Base-by-base conservation (phyloP, 1,284 basidiomycete species). In the Apiotrichum laibachii region DNA sequence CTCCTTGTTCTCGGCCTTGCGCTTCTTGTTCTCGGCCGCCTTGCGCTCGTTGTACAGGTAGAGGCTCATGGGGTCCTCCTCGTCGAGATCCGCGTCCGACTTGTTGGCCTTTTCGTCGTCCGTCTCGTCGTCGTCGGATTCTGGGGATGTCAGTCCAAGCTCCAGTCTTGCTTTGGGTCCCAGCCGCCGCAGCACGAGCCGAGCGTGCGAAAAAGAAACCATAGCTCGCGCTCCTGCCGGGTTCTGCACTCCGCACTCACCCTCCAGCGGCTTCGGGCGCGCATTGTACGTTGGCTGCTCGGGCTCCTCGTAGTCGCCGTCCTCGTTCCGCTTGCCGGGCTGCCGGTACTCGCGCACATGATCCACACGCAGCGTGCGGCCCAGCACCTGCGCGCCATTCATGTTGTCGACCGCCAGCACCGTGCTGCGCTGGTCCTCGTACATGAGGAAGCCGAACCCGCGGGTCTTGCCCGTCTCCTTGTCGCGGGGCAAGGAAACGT, bases 371-470 rank as follows among this genome's bases (percentile, higher is more conserved):
- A 97, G 78, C 5, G 87, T 95, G 68, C 87, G 83, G 8, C 89
- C 92, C 33, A 97, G 80, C 44, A 99, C 88, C 65, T 87, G 85
- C 44, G 92, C 89, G 37, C 96, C 96, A 72, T 97, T 98, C 77
- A 99, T 84, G 79, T 99, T 99, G 80, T 99, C 96, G 64, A 99
- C 95, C 7, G 96, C 96, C 42, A 99, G 83, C 53, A 98, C 80
- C 5, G 96, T 99, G 57, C 90, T 94, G 49, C 92, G 85, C 79
- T 99, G 96, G 79, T 99, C 93, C 79, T 96, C 91, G 77, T 98
- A 99, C 94, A 99, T 98, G 62, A 99, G 81, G 79, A 98, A 99
- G 4, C 86, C 94, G 73, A 99, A 99, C 0, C 96, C 96, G 68
- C 83, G 86, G 5, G 87, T 82, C 74, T 93, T 93, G 35, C 91